phyloP scores from a whole-genome alignment of 1,139 yeast species.

The Yamadazyma buinensis region DNA sequence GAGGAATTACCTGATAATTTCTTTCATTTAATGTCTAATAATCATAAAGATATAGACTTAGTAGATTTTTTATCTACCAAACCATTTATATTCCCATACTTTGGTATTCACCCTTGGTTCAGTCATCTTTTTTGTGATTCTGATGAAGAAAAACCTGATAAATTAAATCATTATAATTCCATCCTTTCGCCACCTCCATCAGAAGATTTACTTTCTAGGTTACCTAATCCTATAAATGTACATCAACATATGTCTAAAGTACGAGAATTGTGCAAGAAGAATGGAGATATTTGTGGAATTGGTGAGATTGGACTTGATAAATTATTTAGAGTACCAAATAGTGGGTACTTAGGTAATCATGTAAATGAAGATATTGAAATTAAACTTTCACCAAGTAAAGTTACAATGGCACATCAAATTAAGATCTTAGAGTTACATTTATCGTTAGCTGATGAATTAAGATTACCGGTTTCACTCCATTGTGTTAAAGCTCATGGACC shows the following conservation, averaged over 20 bases:
- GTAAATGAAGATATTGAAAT: slow-evolving; percentile 9
- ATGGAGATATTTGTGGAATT: slow-evolving; percentile 30
- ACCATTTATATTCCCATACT: slow-evolving; percentile 48
- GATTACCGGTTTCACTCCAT: slow-evolving; percentile 68
- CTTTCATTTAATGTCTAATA: slow-evolving; percentile 55
- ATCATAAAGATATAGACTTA: slow-evolving; percentile 42
- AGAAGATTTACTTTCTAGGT: slow-evolving; percentile 35
- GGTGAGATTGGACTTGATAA: slow-evolving; percentile 93
- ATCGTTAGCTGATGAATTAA: slow-evolving; percentile 44
- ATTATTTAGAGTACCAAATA: slow-evolving; percentile 60
- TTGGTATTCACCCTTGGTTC: slow-evolving; percentile 94
- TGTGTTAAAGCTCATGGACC: slow-evolving; percentile 77
- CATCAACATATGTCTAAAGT: slow-evolving; percentile 32
- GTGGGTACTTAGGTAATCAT: slow-evolving; percentile 50
- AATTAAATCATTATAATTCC: slow-evolving; percentile 49
- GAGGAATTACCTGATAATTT: neutral
- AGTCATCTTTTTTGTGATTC: slow-evolving; percentile 52
- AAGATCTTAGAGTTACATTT: slow-evolving; percentile 49
- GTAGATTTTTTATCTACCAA: slow-evolving; percentile 23
- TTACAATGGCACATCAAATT: slow-evolving; percentile 62
- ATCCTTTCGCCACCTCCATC: slow-evolving; percentile 46
- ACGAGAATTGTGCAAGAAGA: slow-evolving; percentile 12
- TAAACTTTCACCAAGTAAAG: slow-evolving; percentile 44
- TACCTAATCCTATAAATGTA: slow-evolving; percentile 64
- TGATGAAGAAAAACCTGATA: neutral